A percentile compares a stretch with the other conserved stretches of the same genome.
phyloP scores from a whole-genome alignment of 805 yeast species.

The Metschnikowia colocasiae region DNA sequence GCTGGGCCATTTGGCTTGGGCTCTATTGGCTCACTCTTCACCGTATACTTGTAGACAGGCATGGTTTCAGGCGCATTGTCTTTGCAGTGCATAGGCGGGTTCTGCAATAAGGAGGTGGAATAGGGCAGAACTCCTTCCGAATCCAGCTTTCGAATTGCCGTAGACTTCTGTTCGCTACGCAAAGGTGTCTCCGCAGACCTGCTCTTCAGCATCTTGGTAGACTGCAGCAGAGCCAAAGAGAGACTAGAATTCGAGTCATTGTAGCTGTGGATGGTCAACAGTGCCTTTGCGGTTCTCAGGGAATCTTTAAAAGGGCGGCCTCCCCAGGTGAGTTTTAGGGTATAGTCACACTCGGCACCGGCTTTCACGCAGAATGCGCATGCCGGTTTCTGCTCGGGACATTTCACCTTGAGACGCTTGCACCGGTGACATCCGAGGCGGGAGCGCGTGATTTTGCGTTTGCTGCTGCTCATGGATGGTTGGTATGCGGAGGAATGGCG shows the following conservation, averaged over 20 bases:
- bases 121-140: too few relatives aligned
- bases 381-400: conserved; percentile 63
- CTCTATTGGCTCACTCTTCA: background rate
- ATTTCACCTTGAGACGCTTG: conserved; percentile 59
- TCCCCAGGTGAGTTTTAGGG: conserved; percentile 66
- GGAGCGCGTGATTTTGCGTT: conserved; percentile 39
- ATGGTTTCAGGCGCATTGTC: background rate
- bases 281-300: background rate
- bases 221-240: background rate
- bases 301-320: conserved; percentile 58
- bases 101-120: background rate
- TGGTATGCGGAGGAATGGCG: background rate
- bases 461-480: conserved; percentile 1
- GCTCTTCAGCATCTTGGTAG: background rate
- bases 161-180: background rate
- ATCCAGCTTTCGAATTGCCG: background rate
- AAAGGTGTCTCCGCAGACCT: background rate
- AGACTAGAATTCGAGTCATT: background rate
- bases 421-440: conserved; percentile 62
- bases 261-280: background rate
- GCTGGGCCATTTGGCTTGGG: background rate
- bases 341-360: conserved; percentile 54
- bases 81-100: too few relatives aligned
- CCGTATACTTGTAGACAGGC: background rate
- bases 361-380: conserved; percentile 56